A percentile compares a stretch with the other conserved stretches of the same genome.
phyloP scores from a whole-genome alignment of 2,329 filamentous ascomycete species.

The Fonsecaea erecta region DNA sequence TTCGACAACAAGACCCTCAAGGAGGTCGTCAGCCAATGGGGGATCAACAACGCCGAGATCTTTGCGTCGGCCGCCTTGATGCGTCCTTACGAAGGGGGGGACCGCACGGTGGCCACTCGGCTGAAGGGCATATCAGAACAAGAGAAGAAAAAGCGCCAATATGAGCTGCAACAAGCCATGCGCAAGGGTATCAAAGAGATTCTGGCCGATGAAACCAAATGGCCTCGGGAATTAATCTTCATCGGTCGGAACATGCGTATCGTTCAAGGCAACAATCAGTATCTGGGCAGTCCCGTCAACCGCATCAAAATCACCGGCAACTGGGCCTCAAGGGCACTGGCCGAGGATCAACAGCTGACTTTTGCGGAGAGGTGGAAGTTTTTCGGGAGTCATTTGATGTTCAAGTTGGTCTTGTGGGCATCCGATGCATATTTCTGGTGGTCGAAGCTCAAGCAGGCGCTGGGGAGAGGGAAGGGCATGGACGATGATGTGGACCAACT shows the following conservation, averaged over 20 bases:
- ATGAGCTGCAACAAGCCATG: conserved; percentile 78
- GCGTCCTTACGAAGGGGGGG: conserved; percentile 86
- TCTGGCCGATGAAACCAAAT: conserved; percentile 81
- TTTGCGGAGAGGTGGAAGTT: conserved; percentile 68
- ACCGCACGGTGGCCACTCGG: conserved; percentile 66
- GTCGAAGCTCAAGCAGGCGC: conserved; percentile 73
- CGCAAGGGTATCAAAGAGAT: conserved; percentile 76
- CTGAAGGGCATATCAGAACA: conserved; percentile 60
- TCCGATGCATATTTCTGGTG: conserved; percentile 85
- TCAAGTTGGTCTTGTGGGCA: conserved; percentile 73
- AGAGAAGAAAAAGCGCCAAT: conserved; percentile 65
- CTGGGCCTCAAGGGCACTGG: conserved; percentile 86
- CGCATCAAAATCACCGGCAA: conserved; percentile 89
- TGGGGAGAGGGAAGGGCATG: conserved; percentile 82
- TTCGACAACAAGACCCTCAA: conserved; percentile 85
- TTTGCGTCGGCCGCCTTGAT: conserved; percentile 90
- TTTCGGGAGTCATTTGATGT: conserved; percentile 78
- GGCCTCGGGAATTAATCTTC: conserved; percentile 89
- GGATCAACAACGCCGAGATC: conserved; percentile 83
- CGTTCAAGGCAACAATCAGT: conserved; percentile 91
- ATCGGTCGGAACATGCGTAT: conserved; percentile 91
- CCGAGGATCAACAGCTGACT: conserved; percentile 70
- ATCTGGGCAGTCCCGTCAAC: conserved; percentile 85
- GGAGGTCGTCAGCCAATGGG: conserved; percentile 78
- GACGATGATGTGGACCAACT: conserved; percentile 89